A percentile compares a stretch with the other conserved stretches of the same genome.
phyloP scores from a whole-genome alignment of 1,284 basidiomycete genomes.

The Sanghuangporus sanghuang region DNA sequence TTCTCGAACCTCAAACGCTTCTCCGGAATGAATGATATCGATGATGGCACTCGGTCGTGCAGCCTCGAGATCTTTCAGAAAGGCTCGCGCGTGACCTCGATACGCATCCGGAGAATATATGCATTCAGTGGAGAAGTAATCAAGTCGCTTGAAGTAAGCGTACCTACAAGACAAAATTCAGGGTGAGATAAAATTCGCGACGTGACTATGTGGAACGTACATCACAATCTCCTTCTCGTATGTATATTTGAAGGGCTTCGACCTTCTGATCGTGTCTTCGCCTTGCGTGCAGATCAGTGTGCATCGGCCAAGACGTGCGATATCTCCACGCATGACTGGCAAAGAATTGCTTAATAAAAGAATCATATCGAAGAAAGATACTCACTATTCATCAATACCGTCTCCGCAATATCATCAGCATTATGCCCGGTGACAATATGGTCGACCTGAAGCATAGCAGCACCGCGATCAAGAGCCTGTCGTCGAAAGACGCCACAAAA shows the following conservation, averaged over 20 bases:
- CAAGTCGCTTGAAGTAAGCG: constrained; percentile 96
- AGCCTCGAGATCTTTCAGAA: constrained; percentile 94
- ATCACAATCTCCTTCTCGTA: constrained; percentile 99
- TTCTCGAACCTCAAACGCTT: constrained; percentile 79
- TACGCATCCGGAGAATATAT: constrained; percentile 99
- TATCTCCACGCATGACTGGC: constrained; percentile 94
- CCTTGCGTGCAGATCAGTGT: constrained; percentile 92
- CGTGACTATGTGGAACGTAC: constrained; percentile 40
- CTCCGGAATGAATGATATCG: constrained; percentile 96
- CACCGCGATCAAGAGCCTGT: constrained; percentile 94
- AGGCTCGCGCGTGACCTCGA: constrained; percentile 89
- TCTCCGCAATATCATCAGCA: constrained; percentile 98
- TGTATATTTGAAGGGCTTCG: constrained; percentile 98
- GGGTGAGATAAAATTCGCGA: background rate
- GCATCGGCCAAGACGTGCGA: constrained; percentile 89
- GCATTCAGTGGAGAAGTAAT: constrained; percentile 99
- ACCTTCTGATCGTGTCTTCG: constrained; percentile 92
- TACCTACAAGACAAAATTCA: constrained; percentile 55
- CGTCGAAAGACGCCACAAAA: constrained; percentile 98
- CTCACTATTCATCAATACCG: constrained; percentile 97
- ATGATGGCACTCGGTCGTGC: constrained; percentile 93
- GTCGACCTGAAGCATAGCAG: constrained; percentile 84
- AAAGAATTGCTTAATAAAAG: background rate
- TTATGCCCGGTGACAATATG: constrained; percentile 99
- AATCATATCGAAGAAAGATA: constrained; percentile 13